Percentiles rank a stretch among this genome's conserved stretches.
Evolutionary conservation across 192 early-diverging fungal genomes (phyloP).

Genomic region (Backusella westeae): DNA sequence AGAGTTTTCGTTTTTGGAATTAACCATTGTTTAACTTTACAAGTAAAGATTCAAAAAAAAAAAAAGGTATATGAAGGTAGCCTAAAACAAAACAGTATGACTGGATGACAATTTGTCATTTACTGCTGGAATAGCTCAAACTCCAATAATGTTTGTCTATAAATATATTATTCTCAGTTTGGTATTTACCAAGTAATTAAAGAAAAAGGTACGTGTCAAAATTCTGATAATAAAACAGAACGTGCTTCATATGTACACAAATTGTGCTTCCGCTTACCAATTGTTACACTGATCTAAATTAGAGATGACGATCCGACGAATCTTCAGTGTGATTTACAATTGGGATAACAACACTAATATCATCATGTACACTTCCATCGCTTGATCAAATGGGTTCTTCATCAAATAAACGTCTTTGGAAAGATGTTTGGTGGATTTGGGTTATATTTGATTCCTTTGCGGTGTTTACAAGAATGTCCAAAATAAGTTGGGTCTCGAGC

Average conservation of each 20-base stretch:
- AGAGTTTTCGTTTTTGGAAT: too few relatives aligned
- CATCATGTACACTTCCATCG: constrained; percentile 85
- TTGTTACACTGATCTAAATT: neutral
- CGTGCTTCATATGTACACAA: neutral
- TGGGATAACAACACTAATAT: constrained; percentile 88
- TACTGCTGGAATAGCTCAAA: too few relatives aligned
- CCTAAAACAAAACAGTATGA: too few relatives aligned
- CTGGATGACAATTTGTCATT: too few relatives aligned
- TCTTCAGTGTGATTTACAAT: constrained; percentile 75
- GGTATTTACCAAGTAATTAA: neutral
- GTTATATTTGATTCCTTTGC: constrained; percentile 80
- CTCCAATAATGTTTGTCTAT: neutral
- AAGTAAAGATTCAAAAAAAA: too few relatives aligned
- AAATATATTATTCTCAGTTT: neutral
- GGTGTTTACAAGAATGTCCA: constrained; percentile 73
- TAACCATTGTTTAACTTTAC: too few relatives aligned
- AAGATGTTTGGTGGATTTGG: constrained; percentile 70
- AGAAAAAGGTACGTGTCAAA: neutral
- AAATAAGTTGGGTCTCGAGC: constrained; percentile 69
- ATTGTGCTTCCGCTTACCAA: neutral
- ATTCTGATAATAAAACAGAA: neutral
- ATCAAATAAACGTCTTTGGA: constrained; percentile 86
- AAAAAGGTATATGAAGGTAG: too few relatives aligned
- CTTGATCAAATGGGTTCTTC: constrained; percentile 53
- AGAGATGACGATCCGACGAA: constrained; percentile 60